A percentile compares a stretch with the other conserved stretches of the same genome.
phyloP scores from a whole-genome alignment of 1,284 basidiomycete genomes.

The Papiliotrema terrestris region DNA sequence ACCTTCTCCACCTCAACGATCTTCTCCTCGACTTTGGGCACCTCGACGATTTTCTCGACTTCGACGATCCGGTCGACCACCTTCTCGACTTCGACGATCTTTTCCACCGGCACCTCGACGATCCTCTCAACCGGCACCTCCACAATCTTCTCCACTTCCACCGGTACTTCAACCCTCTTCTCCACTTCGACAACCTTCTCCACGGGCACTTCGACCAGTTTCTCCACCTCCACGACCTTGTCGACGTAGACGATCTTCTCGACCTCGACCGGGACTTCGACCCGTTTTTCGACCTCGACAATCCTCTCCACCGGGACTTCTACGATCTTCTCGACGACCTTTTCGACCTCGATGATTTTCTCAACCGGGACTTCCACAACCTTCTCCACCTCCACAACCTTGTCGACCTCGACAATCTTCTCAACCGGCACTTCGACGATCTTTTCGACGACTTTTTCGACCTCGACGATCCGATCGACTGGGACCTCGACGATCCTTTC shows the following conservation, averaged over 20 bases:
- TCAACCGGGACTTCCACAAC: slow-evolving; percentile 40
- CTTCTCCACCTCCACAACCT: slow-evolving; percentile 36
- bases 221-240: slow-evolving; percentile 35
- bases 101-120: slow-evolving; percentile 37
- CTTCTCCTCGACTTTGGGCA: slow-evolving; percentile 34
- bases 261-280: slow-evolving; percentile 36
- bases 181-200: slow-evolving; percentile 50
- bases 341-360: slow-evolving; percentile 44
- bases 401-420: slow-evolving; percentile 26
- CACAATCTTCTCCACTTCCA: slow-evolving; percentile 39
- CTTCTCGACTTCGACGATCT: slow-evolving; percentile 31
- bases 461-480: slow-evolving; percentile 42
- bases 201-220: slow-evolving; percentile 39
- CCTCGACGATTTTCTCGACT: slow-evolving; percentile 36
- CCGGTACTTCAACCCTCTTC: slow-evolving; percentile 36
- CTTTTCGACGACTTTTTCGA: slow-evolving; percentile 49
- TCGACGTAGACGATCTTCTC: slow-evolving; percentile 47
- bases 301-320: slow-evolving; percentile 36
- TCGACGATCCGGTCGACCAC: slow-evolving; percentile 37
- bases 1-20: slow-evolving; percentile 43
- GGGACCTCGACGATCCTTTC: slow-evolving; percentile 37
- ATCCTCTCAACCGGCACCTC: slow-evolving; percentile 32
- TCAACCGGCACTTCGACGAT: slow-evolving; percentile 46
- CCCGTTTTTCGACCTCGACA: slow-evolving; percentile 37
- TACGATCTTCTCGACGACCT: slow-evolving; percentile 38